Evolutionary conservation across 2,329 filamentous ascomycete genomes (phyloP), one percentile per base, ranked within the genome.

Genomic region (Epichloe sibirici): DNA sequence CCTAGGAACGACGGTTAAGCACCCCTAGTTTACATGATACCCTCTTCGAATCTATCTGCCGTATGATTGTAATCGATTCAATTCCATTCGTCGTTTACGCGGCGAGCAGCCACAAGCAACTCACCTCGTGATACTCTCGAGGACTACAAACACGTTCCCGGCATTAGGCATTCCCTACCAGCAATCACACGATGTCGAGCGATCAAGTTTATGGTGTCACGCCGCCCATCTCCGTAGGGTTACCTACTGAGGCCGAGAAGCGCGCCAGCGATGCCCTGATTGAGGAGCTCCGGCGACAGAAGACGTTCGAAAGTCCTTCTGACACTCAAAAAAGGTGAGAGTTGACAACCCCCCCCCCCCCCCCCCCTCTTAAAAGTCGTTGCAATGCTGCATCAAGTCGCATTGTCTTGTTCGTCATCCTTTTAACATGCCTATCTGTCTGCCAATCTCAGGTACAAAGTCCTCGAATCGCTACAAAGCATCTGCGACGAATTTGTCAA

Each of bases 401-500:
- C 17, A 42, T 45, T 38, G 39, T 25, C 11, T 48, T 50, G 6
- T 39, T 4, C 6, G 17, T 13, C 38, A 25, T 28, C 4, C 31
- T 38, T n/a, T 23, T 31, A 17, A 51, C 35, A n/a, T 21, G 23
- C 6, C 17, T 17, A 13, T 42, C 12, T 40, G 31, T 44, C 51
- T 28, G 34, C 35, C 49, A 37, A 28, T 40, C 53, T 9, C 57
- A 90, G 87, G 66, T 74, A 83, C 59, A 72, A 79, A 61, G 86
- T 95, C 17, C 79, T 97, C 48, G 74, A 78, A 37, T 83, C 87
- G 35, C 77, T 98, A 21, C 86, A 94, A 64, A 76, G 75, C 48
- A 86, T 95, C 51, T 85, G 88, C 56, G 76, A 90, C 64, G 88
- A 91, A 60, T 95, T 98, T 62, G 88, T 98, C 53, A 84, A 84